A percentile compares a stretch with the other conserved stretches of the same genome.
phyloP scores from a whole-genome alignment of 108 stramenopile species.

The Skeletonema costatum region DNA sequence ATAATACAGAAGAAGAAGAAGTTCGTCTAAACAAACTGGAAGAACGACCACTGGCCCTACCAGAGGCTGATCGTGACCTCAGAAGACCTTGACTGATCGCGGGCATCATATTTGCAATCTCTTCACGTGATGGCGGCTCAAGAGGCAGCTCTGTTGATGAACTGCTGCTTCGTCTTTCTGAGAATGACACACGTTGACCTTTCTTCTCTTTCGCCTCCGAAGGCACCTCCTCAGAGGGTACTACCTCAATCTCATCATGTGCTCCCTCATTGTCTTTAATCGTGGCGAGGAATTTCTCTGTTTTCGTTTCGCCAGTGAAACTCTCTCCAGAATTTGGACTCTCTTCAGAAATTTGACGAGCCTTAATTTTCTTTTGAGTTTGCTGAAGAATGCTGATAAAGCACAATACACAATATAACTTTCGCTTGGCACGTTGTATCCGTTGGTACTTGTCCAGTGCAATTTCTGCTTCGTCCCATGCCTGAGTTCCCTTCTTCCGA shows the following conservation, averaged over 20 bases:
- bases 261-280: neutral
- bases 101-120: neutral
- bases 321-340: neutral
- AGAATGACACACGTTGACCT: neutral
- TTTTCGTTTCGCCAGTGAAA: slow-evolving; percentile 1
- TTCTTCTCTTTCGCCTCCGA: neutral
- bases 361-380: slow-evolving; percentile 24
- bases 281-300: neutral
- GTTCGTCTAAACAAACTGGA: neutral
- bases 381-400: slow-evolving; percentile 35
- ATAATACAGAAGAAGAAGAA: neutral
- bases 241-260: neutral
- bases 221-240: neutral
- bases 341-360: slow-evolving; percentile 11
- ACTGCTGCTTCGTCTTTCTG: neutral
- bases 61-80: slow-evolving; percentile 1
- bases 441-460: slow-evolving; percentile 40
- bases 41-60: neutral
- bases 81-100: neutral
- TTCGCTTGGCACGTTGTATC: slow-evolving; percentile 48
- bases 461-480: slow-evolving; percentile 42
- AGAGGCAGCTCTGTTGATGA: neutral
- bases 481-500: slow-evolving; percentile 27
- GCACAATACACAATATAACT: slow-evolving; percentile 21
- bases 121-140: neutral